A percentile compares a stretch with the other conserved stretches of the same genome.
Evolutionary conservation across 352 stramenopile species (phyloP).

Genomic region (Globisporangium acanthophoron): DNA sequence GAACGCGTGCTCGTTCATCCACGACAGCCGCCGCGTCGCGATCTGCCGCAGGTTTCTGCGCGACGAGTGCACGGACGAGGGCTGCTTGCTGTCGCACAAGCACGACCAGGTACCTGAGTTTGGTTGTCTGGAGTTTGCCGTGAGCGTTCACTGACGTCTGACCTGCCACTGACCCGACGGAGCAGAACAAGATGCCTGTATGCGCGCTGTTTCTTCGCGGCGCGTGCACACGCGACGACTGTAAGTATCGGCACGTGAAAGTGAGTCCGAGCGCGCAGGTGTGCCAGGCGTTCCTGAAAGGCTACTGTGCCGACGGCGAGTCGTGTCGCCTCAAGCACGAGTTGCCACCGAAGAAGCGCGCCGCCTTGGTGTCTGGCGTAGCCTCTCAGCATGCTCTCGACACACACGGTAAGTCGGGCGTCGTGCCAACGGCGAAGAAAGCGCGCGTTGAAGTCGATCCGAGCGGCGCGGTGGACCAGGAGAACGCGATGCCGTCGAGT

Average conservation of each 20-base stretch:
- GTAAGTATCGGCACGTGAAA: constrained; percentile 80
- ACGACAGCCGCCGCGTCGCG: constrained; percentile 77
- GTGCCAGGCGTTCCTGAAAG: constrained; percentile 60
- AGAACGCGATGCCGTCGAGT: constrained; percentile 4
- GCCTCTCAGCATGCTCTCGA: neutral
- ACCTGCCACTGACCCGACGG: neutral
- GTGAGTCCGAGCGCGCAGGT: constrained; percentile 57
- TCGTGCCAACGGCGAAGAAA: neutral
- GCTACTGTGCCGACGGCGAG: constrained; percentile 53
- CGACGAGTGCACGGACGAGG: constrained; percentile 50
- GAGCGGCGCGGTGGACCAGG: constrained; percentile 4
- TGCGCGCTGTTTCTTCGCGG: constrained; percentile 77
- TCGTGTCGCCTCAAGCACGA: constrained; percentile 62
- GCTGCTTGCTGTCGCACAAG: constrained; percentile 62
- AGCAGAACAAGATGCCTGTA: constrained; percentile 79
- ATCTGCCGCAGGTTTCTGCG: constrained; percentile 77
- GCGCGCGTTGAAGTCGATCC: too few relatives aligned
- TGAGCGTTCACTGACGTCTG: too few relatives aligned
- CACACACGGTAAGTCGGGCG: constrained; percentile 29
- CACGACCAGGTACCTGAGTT: constrained; percentile 63
- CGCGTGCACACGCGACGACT: constrained; percentile 63
- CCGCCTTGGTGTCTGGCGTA: constrained; percentile 7
- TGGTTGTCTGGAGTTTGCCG: neutral
- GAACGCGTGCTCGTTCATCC: constrained; percentile 74
- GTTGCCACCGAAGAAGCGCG: constrained; percentile 29